A percentile compares a stretch with the other conserved stretches of the same genome.
These are phyloP conservation scores for Eucalyptus regnans DNA, from an alignment of 345 rosid species.

Conservation along the genomic window DNA sequence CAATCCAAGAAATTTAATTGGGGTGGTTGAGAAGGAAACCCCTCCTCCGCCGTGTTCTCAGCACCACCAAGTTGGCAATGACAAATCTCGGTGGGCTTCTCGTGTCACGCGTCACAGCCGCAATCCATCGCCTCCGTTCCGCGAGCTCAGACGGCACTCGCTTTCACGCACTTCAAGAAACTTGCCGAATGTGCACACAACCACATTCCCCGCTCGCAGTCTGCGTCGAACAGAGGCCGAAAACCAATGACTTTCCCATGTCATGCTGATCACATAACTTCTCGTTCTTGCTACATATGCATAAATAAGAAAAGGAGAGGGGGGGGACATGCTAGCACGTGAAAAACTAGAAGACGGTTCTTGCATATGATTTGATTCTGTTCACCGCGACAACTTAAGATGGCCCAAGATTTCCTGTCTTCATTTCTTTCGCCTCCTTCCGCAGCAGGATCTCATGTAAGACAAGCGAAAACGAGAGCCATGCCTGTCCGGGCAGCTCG, in stretches of 20 bases:
- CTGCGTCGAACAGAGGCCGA: neutral
- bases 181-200: neutral
- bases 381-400: neutral
- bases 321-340: neutral
- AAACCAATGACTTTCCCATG: neutral
- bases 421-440: rapidly evolving
- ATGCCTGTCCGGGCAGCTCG: neutral
- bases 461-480: neutral
- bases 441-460: neutral
- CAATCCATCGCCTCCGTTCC: neutral
- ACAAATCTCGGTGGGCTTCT: neutral
- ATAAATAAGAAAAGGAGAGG: neutral
- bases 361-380: neutral
- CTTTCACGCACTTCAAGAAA: neutral
- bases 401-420: neutral
- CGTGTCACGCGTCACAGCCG: neutral
- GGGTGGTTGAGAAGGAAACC: neutral
- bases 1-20: neutral
- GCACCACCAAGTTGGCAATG: neutral
- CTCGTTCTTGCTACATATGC: neutral
- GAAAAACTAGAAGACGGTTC: neutral
- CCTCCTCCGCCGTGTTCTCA: neutral
- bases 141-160: neutral
- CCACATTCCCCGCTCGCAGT: neutral
- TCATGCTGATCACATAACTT: neutral